Evolutionary conservation across 768 basidiomycete species (phyloP), one percentile per base, ranked within the genome.

Genomic region (Kwoniella europaea): DNA sequence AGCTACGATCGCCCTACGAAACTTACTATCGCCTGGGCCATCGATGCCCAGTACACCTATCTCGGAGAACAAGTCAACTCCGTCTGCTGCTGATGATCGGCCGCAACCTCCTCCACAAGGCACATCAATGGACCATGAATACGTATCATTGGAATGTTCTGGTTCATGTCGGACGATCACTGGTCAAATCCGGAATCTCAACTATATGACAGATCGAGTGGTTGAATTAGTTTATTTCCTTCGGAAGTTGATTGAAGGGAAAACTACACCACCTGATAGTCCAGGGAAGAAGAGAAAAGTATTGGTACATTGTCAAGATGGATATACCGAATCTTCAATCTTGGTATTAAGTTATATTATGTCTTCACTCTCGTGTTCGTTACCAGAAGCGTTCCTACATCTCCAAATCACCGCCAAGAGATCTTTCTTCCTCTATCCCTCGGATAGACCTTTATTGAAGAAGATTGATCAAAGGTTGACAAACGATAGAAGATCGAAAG

Each of bases 371-470:
- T 76, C 79, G 10, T 71, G 82, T 50, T 84, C 86, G 60, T 87
- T 97, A 9, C 92, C 94, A 10, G 93, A 95, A 81, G 96, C 94
- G 7, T 98, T 96, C 85, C 86, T 98, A 42, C 90, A 93, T 81
- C 87, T 98, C 73, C 96, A 98, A 84, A 80, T 85, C 15, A 59
- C 79, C 18, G 71, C 79, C 22, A 76, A 82, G 42, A 69, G 96
- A 63, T 91, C 90, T 72, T 98, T 98, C 85, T 98, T 96, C 75
- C 92, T 98, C 63, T 97, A 97, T 83, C 89, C 89, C 67, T 86
- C 85, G 60, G 96, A 98, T 83, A 83, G 95, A 66, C 88, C 88
- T 4, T 80, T 94, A 35, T 84, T 97, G 76, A 86, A 88, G 73
- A 86, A 88, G 54, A 87, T 94, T 56, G 94, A 96, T 84, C 85